Evolutionary conservation across 441 rosid genomes (phyloP), one percentile per base, ranked within the genome.

Genomic region (Populus hybrid): DNA sequence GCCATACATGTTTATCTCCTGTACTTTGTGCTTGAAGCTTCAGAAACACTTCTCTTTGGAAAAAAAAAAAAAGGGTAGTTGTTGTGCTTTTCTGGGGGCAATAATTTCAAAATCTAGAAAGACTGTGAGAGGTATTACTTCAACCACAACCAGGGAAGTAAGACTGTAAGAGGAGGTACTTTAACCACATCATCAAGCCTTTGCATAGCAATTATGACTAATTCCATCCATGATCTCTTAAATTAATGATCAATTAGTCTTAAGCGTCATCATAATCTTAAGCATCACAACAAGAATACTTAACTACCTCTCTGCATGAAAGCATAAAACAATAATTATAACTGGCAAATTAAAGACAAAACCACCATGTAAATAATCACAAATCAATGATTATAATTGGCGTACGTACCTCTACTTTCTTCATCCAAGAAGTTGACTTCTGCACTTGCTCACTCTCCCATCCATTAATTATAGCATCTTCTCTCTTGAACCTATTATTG

Each of bases 401-500:
- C 32, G 32, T 30, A 30, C 61, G 35, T 84, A 94, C 99, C 99
- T 95, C 99, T 77, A 93, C 85, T 88, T 88, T 95, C 81, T 93
- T 95, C 94, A 93, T 91, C 93, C 93, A 88, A 83, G 96, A 88
- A 57, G 78, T 87, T 34, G 97, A 88, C 79, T 86, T 92, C 34
- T 91, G 94, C 1, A 90, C 89, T 69, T 93, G 95, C 74, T 95
- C 97, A 53, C 85, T 87, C 65, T 93, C 94, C 99, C 96, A 89
- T 7, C 98, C 99, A 83, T 87, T 87, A 79, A 93, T 90, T 35
- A 95, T 69, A 2, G 99, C 97, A 71, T 95, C 99, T 81, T 95
- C 94, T 78, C 99, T 89, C 87, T 93, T 95, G 78, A 92, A 91
- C 89, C 96, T 87, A 53, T 95, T 95, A 78, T 89, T 95, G 72